Base-by-base conservation (phyloP, 75 land plant genomes). In the Pinus albicaulis region DNA sequence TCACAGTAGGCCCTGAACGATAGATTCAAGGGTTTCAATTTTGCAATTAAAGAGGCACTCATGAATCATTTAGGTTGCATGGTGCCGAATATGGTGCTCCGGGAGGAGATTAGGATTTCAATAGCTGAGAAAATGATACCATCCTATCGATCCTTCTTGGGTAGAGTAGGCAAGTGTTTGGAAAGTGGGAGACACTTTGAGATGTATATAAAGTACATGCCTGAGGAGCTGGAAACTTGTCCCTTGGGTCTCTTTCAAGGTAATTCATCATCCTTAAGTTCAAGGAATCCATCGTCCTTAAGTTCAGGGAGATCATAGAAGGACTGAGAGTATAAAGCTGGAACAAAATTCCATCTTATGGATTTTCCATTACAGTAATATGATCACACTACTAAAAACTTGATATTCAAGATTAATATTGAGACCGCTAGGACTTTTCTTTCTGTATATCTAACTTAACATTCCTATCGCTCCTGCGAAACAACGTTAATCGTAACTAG, bases 141-240 rank as follows among this genome's bases (percentile, higher is more conserved):
- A 6, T 91, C 93, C 22, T 93, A 93, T 56, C 74, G 95, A 59
- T 79, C 93, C 4, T 90, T 93, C 78, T 79, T 90, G 19, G 95
- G 95, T 0, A 77, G 93, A 59, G 85, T 79, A 60, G 68, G 87
- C 76, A 77, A 77, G 48, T 87, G 90, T 61, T 74, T 90, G n/a
- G 95, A 93, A 81, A 84, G 85, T 57, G 89, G 89, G 57, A 86
- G 79, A 78, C 88, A 90, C 72, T 80, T 88, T 5, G 90, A 90
- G 56, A 75, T 66, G 48, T 93, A 88, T 61, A 81, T 93, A 71
- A 93, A 90, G 82, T 93, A 90, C 76, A 80, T 88, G 0, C 88
- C 86, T 10, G 95, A 93, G 80, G 92, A 92, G 31, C 79, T 93
- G 16, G 95, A 93, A 72, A 70, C 31, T 52, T 84, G 85, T 55